Percentiles rank a stretch among this genome's conserved stretches.
These are phyloP conservation scores for Polytrichum commune DNA, from an alignment of 225 moss, liverwort and hornwort species.

Conservation along the genomic window DNA sequence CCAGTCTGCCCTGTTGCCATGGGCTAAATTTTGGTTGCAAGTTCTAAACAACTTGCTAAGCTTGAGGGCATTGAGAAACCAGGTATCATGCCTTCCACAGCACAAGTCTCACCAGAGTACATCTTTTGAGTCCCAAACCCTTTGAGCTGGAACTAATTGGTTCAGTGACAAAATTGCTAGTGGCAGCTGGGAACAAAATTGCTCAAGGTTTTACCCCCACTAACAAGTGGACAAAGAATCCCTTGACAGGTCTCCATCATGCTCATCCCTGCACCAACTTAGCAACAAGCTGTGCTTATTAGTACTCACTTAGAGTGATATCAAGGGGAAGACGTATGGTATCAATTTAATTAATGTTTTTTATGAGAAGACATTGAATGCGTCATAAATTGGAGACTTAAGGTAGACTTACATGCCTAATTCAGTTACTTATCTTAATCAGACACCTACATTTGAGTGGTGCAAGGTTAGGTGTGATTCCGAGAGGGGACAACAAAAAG, in stretches of 20 bases:
- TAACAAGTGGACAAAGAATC: not conserved
- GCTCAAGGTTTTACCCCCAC: not conserved
- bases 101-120: no score
- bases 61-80: no score
- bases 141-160: not conserved
- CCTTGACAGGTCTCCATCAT: not conserved
- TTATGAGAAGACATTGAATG: not conserved
- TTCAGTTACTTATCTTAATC: no score
- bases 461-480: no score
- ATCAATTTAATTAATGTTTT: not conserved
- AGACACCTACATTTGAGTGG: no score
- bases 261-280: constrained; percentile 2
- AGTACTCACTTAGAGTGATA: not conserved
- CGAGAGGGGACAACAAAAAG: no score
- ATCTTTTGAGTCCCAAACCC: not conserved
- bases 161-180: no score
- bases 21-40: no score
- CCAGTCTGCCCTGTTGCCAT: no score
- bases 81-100: no score
- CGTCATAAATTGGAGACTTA: not conserved
- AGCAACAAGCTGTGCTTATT: not conserved
- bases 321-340: not conserved
- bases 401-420: not conserved
- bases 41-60: no score
- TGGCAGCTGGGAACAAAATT: not conserved